These are phyloP conservation scores for Claviceps capensis DNA, from an alignment of 2,329 filamentous ascomycete genomes.

Conservation along the genomic window DNA sequence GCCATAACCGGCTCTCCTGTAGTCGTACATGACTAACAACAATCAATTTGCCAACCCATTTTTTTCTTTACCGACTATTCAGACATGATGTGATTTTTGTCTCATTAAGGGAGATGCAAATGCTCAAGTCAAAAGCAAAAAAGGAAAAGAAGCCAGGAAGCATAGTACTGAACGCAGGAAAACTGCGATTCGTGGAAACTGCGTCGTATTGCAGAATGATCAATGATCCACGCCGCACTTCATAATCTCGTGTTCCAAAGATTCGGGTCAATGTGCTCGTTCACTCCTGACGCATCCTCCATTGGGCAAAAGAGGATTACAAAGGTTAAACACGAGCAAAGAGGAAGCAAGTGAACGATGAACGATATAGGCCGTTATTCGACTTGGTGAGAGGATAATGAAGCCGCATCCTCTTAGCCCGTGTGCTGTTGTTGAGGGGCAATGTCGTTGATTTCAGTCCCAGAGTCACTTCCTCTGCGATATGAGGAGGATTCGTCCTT, in stretches of 20 bases:
- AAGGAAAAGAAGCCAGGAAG: background rate
- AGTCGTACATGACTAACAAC: no score
- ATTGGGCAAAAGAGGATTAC: background rate
- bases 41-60: background rate
- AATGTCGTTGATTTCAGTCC: slow-evolving; percentile 22
- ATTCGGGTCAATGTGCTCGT: background rate
- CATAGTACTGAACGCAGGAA: background rate
- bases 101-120: background rate
- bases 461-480: slow-evolving; percentile 23
- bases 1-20: background rate
- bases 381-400: background rate
- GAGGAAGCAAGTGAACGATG: background rate
- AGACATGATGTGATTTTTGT: background rate
- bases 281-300: background rate
- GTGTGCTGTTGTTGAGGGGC: slow-evolving; percentile 9
- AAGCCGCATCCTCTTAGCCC: background rate
- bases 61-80: slow-evolving; percentile 2
- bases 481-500: slow-evolving; percentile 16
- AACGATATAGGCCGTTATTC: background rate
- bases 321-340: background rate
- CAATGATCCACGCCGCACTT: background rate
- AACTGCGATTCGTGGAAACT: background rate
- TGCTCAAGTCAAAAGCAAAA: background rate
- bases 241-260: slow-evolving; percentile 1
- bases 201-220: background rate